phyloP scores from a whole-genome alignment of 768 basidiomycete species.

The Psilocybe sp. region DNA sequence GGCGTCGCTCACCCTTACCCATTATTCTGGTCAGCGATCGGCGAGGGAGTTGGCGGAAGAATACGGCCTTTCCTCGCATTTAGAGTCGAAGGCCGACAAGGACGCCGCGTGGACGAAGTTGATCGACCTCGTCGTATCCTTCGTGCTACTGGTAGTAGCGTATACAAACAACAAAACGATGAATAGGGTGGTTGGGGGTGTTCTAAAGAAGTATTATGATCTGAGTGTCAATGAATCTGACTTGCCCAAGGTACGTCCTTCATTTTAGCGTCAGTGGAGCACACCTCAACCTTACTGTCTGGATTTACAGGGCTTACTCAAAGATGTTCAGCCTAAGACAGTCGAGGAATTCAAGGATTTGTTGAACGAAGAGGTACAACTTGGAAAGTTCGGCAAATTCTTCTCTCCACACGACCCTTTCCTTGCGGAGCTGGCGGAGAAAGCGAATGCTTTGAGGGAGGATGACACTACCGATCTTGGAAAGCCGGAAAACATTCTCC shows the following conservation, averaged over 20 bases:
- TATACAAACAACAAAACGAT: slow-evolving; percentile 14
- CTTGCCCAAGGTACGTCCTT: slow-evolving; percentile 14
- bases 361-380: slow-evolving; percentile 10
- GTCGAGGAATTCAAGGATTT: slow-evolving; percentile 8
- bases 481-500: slow-evolving; percentile 17
- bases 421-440: slow-evolving; percentile 11
- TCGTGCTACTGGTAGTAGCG: slow-evolving; percentile 15
- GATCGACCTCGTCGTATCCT: slow-evolving; percentile 19
- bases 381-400: slow-evolving; percentile 9
- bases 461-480: slow-evolving; percentile 9
- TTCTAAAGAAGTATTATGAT: slow-evolving; percentile 12
- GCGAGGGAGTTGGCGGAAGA: slow-evolving; percentile 5
- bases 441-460: slow-evolving; percentile 7
- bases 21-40: background rate
- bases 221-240: slow-evolving; percentile 6
- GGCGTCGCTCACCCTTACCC: background rate
- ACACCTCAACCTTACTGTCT: background rate
- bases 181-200: slow-evolving; percentile 6
- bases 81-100: background rate
- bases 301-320: slow-evolving; percentile 2
- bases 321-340: slow-evolving; percentile 10
- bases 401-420: slow-evolving; percentile 10
- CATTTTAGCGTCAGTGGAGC: background rate
- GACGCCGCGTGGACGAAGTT: background rate
- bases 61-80: background rate